Percentiles rank a stretch among this genome's conserved stretches.
Conservation (phyloP, 139 green algal species). For the Tetradesmus obliquus region DNA sequence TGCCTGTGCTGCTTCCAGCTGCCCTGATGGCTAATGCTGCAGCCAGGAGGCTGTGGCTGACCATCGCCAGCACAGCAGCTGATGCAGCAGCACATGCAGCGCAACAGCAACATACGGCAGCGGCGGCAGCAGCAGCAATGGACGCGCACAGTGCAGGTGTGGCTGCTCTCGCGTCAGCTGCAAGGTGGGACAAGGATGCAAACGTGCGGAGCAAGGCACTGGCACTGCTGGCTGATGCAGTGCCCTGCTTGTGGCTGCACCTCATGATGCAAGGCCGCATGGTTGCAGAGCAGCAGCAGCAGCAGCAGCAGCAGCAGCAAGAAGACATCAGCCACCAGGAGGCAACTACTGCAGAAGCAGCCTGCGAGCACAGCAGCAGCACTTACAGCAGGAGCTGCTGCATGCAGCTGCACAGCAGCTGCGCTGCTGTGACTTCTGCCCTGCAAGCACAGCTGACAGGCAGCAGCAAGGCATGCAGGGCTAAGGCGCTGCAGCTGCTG, state of each 20-base stretch:
- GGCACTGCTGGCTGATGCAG: constrained; percentile 8
- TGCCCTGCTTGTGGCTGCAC: constrained; percentile 1
- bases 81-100: not conserved
- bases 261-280: not conserved
- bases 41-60: not conserved
- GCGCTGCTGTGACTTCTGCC: not conserved
- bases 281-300: not conserved
- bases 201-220: constrained; percentile 35
- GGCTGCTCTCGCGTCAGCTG: constrained; percentile 2
- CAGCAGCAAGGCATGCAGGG: constrained; percentile 28
- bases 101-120: not conserved
- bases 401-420: not conserved
- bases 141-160: not conserved
- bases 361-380: not conserved
- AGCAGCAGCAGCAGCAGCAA: constrained; percentile 24
- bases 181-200: constrained; percentile 27
- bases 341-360: not conserved
- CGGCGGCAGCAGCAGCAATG: constrained; percentile 9
- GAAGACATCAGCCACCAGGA: not conserved
- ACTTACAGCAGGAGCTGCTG: not conserved
- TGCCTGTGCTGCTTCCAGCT: not conserved
- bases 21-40: not conserved
- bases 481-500: constrained; percentile 30
- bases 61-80: not conserved
- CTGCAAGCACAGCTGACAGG: not conserved